Percentiles rank a stretch among this genome's conserved stretches.
Conservation (phyloP, 371 early-diverging fungal species). For the Hamiltosporidium tvaerminnensis region DNA sequence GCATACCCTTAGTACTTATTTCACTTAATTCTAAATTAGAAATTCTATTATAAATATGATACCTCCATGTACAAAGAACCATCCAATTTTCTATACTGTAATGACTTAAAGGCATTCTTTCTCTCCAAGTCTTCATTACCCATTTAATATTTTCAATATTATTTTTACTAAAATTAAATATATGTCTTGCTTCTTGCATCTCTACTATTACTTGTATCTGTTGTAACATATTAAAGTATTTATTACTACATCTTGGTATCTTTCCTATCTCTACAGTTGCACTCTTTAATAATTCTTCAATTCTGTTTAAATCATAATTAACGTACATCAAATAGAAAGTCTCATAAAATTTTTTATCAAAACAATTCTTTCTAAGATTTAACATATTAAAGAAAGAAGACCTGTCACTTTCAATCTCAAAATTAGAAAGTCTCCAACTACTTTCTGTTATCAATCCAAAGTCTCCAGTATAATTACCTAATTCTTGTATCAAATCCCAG, state of each 20-base stretch:
- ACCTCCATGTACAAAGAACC: conserved; percentile 17
- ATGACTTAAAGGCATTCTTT: conserved; percentile 19
- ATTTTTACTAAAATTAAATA: conserved; percentile 20
- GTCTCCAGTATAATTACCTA: conserved; percentile 28
- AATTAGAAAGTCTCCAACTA: conserved; percentile 23
- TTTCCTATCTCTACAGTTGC: conserved; percentile 20
- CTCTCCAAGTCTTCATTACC: conserved; percentile 31
- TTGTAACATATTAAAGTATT: conserved; percentile 11
- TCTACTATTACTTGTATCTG: conserved; percentile 41
- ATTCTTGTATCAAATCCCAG: conserved; percentile 40
- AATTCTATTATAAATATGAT: conserved; percentile 8
- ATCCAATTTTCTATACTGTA: neutral
- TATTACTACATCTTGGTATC: conserved; percentile 12
- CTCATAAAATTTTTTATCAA: conserved; percentile 33
- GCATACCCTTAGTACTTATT: conserved; percentile 29
- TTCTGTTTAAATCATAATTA: conserved; percentile 12
- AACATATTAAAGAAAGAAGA: no score
- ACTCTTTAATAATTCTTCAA: conserved; percentile 17
- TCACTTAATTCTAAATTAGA: conserved; percentile 1
- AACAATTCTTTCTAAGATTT: neutral
- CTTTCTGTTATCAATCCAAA: conserved; percentile 17
- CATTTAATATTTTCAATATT: conserved; percentile 25
- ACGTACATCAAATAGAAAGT: conserved; percentile 4
- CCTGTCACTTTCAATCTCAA: conserved; percentile 27
- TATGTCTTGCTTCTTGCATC: conserved; percentile 38